Evolutionary conservation across 202 grass and related monocot species (phyloP).

Genomic region (Tripidium arundinaceum): DNA sequence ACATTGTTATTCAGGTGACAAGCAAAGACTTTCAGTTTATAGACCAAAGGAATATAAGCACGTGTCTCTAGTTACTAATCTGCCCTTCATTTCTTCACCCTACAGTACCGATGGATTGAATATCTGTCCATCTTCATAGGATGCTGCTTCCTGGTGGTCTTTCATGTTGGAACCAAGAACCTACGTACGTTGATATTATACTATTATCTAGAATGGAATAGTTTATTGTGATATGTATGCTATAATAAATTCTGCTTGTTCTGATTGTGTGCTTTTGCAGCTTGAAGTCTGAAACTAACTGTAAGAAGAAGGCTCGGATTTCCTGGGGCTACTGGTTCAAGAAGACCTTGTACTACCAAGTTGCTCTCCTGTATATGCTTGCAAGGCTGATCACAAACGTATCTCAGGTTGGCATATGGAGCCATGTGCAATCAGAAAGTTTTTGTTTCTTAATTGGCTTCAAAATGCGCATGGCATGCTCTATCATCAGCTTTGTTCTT

Average conservation of each 20-base stretch:
- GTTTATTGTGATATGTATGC: background rate
- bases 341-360: conserved; percentile 74
- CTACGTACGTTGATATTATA: conserved; percentile 39
- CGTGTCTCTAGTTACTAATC: background rate
- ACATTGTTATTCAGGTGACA: conserved; percentile 61
- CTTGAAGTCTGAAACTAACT: conserved; percentile 46
- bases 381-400: conserved; percentile 71
- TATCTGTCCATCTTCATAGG: conserved; percentile 70
- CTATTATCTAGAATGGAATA: background rate
- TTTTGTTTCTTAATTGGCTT: too few relatives aligned
- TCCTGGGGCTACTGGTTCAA: conserved; percentile 77
- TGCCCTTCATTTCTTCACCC: background rate
- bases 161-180: conserved; percentile 61
- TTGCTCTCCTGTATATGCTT: conserved; percentile 65
- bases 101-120: conserved; percentile 72
- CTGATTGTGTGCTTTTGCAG: conserved; percentile 36
- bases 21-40: background rate
- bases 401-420: conserved; percentile 49
- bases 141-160: conserved; percentile 60
- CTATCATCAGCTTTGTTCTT: background rate
- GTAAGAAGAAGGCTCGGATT: conserved; percentile 49
- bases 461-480: conserved; percentile 10
- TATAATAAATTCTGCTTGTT: background rate
- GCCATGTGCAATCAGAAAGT: background rate
- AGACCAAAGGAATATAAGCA: background rate